Conservation (phyloP, 2,329 filamentous ascomycete genomes). For the Alternaria triticina region DNA sequence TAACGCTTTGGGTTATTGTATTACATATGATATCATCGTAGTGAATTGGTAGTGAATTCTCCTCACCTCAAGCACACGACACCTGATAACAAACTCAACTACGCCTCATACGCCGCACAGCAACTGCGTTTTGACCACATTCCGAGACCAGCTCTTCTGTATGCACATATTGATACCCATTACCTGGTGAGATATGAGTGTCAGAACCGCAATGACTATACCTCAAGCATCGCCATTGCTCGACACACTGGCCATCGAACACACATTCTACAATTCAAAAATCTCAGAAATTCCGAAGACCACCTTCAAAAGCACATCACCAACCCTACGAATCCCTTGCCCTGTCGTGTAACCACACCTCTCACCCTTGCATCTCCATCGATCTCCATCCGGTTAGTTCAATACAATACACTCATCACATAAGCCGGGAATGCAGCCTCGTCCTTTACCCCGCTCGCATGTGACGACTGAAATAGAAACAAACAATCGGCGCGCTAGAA, state of each 20-base stretch:
- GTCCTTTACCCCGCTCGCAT: neutral
- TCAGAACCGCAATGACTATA: neutral
- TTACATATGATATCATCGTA: neutral
- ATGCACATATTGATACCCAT: neutral
- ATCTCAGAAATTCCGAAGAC: neutral
- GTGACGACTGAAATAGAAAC: neutral
- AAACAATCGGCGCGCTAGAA: conserved; percentile 4
- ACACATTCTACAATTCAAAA: neutral
- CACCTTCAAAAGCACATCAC: neutral
- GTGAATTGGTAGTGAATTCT: neutral
- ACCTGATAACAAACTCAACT: neutral
- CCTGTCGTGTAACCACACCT: neutral
- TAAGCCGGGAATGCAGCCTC: neutral
- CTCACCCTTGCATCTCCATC: neutral
- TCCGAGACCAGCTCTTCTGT: neutral
- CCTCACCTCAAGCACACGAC: neutral
- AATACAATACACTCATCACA: conserved; percentile 1
- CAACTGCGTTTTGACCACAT: neutral
- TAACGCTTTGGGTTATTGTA: neutral
- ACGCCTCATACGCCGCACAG: neutral
- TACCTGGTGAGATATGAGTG: neutral
- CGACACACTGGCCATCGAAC: neutral
- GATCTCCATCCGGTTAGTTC: neutral
- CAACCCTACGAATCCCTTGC: neutral
- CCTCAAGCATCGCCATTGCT: neutral